A percentile compares a stretch with the other conserved stretches of the same genome.
Evolutionary conservation across 768 basidiomycete genomes (phyloP).

Genomic region (Suillus subluteus): DNA sequence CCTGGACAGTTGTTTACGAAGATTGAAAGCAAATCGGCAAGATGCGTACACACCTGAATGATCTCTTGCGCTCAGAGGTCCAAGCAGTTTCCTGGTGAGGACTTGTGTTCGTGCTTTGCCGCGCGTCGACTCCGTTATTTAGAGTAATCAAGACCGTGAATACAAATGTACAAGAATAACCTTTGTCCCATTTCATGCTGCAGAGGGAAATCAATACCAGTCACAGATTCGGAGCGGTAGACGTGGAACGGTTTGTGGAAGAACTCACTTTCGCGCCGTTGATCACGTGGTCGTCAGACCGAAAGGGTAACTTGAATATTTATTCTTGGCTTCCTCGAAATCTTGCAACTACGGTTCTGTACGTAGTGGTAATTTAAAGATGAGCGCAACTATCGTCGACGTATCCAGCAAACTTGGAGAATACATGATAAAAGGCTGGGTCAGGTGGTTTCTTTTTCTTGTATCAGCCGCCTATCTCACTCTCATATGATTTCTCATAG

Average conservation of each 20-base stretch:
- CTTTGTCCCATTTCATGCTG: constrained; percentile 46
- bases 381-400: constrained; percentile 56
- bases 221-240: constrained; percentile 35
- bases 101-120: constrained; percentile 16
- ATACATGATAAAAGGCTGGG: constrained; percentile 81
- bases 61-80: constrained; percentile 60
- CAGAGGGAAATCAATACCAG: constrained; percentile 5
- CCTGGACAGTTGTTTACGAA: constrained; percentile 40
- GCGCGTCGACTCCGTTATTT: constrained; percentile 27
- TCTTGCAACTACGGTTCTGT: background rate
- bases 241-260: constrained; percentile 26
- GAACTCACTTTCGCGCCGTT: background rate
- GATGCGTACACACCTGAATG: constrained; percentile 51
- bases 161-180: constrained; percentile 55
- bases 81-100: constrained; percentile 42
- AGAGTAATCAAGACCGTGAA: constrained; percentile 42
- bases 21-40: background rate
- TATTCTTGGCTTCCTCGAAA: constrained; percentile 8
- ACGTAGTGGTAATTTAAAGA: constrained; percentile 24
- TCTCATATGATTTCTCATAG: constrained; percentile 33
- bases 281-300: constrained; percentile 4
- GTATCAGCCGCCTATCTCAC: background rate
- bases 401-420: constrained; percentile 67
- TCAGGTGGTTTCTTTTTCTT: constrained; percentile 31
- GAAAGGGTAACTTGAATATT: background rate